Conservation (phyloP, 2,329 filamentous ascomycete genomes). For the Ophiosphaerella herpotricha region DNA sequence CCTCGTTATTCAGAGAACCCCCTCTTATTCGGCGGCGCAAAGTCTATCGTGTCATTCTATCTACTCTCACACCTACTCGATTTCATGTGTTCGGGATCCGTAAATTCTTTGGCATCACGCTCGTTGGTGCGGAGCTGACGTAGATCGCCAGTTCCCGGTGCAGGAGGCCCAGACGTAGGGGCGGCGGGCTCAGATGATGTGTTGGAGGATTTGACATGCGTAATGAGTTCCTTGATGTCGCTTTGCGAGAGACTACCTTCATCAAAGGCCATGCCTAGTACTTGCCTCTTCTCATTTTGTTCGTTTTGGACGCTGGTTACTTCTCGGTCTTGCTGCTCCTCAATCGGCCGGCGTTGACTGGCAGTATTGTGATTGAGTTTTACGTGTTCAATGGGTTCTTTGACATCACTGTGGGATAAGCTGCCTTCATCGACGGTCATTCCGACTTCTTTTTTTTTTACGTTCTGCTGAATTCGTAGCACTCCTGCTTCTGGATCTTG, state of each 20-base stretch:
- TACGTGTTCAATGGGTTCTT: not conserved
- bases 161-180: not conserved
- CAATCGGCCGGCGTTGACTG: not conserved
- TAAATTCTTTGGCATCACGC: not conserved
- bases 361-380: not conserved
- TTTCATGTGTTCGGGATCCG: not conserved
- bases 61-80: too few species aligned
- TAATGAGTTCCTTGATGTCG: slow-evolving; percentile 12
- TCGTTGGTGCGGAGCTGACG: not conserved
- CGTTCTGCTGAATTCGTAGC: not conserved
- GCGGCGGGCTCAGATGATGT: not conserved
- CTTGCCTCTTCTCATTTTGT: slow-evolving; percentile 18
- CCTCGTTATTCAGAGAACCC: too few species aligned
- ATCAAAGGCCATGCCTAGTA: slow-evolving; percentile 24
- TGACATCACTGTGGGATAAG: slow-evolving; percentile 1
- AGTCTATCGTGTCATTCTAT: too few species aligned
- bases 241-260: slow-evolving; percentile 19
- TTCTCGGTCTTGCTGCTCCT: not conserved
- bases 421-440: not conserved
- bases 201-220: slow-evolving; percentile 2
- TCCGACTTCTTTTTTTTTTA: not conserved
- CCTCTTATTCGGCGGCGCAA: too few species aligned
- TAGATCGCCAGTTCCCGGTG: not conserved
- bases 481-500: slow-evolving; percentile 1
- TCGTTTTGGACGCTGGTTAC: slow-evolving; percentile 2